phyloP scores from a whole-genome alignment of 2,329 filamentous ascomycete species.

The Verticillium dahliae region DNA sequence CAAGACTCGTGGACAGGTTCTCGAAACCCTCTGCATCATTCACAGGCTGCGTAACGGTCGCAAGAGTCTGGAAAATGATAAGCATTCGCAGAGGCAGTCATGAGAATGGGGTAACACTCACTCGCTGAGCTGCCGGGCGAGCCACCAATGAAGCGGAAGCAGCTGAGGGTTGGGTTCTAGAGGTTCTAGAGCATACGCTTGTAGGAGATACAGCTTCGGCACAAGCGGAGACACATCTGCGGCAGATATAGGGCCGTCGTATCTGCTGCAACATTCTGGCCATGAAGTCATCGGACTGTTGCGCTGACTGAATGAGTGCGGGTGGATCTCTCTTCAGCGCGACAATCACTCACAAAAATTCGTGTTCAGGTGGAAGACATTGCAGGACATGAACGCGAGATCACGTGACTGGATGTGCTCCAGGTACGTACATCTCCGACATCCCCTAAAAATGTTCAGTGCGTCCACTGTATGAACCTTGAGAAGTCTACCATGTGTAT shows the following conservation, averaged over 20 bases:
- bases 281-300: neutral
- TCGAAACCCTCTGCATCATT: neutral
- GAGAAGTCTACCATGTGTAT: too few relatives aligned
- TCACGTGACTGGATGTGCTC: too few relatives aligned
- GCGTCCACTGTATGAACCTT: too few relatives aligned
- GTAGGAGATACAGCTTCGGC: neutral
- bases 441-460: too few relatives aligned
- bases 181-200: neutral
- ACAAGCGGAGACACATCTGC: conserved; percentile 19
- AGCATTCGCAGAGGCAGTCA: neutral
- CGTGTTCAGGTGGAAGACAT: too few relatives aligned
- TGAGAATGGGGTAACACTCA: neutral
- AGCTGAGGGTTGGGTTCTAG: too few relatives aligned
- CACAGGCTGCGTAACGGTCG: neutral
- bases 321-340: too few relatives aligned
- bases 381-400: too few relatives aligned
- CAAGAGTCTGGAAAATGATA: neutral
- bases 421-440: too few relatives aligned
- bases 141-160: neutral
- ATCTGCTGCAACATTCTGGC: conserved; percentile 23
- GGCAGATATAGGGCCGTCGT: conserved; percentile 23
- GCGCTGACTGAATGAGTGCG: too few relatives aligned
- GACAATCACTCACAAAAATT: too few relatives aligned
- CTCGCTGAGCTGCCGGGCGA: neutral
- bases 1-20: neutral